Conservation (phyloP, 148 eudicot species). For the Agrostemma githago region DNA sequence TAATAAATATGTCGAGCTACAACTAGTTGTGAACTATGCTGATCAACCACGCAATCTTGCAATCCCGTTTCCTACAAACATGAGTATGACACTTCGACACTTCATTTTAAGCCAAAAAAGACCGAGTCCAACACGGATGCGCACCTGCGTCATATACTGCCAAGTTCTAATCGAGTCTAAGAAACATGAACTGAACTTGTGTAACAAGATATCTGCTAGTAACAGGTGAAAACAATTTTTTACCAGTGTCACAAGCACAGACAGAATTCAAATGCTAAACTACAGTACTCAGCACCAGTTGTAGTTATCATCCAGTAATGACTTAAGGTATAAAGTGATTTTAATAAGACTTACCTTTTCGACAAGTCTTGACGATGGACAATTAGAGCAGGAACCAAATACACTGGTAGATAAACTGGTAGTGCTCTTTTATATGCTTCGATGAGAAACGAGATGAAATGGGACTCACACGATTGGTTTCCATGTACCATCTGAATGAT, state of each 20-base stretch:
- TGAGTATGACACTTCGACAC: background rate
- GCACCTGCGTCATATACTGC: background rate
- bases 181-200: background rate
- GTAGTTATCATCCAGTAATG: background rate
- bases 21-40: background rate
- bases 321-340: background rate
- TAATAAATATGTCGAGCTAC: background rate
- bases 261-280: background rate
- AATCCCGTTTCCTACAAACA: background rate
- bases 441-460: slow-evolving; percentile 63
- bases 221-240: background rate
- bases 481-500: slow-evolving; percentile 79
- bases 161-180: background rate
- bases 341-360: slow-evolving; percentile 42
- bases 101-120: no score
- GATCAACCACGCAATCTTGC: no score
- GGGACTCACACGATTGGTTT: slow-evolving; percentile 69
- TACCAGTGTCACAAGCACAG: background rate
- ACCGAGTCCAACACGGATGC: background rate
- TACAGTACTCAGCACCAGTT: background rate
- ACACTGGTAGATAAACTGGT: slow-evolving; percentile 97
- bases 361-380: slow-evolving; percentile 85
- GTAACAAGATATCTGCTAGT: background rate
- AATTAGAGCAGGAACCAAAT: slow-evolving; percentile 89
- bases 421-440: slow-evolving; percentile 95